phyloP scores from a whole-genome alignment of 768 basidiomycete genomes.

The Boletus vermiculosoides region DNA sequence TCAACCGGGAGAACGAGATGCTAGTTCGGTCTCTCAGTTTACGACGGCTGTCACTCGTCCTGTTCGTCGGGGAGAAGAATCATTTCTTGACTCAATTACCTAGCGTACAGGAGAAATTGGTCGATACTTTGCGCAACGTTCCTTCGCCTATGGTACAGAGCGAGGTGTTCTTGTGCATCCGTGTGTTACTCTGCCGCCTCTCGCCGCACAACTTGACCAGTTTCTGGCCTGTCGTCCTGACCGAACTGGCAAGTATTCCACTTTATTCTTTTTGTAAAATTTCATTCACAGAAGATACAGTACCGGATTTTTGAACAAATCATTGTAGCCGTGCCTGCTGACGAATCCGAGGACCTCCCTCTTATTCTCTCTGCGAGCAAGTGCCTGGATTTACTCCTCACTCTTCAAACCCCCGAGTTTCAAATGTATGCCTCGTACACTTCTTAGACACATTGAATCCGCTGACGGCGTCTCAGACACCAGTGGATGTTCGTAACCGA shows the following conservation, averaged over 20 bases:
- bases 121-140: constrained; percentile 82
- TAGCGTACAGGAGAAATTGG: constrained; percentile 94
- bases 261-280: too few relatives aligned
- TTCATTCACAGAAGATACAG: constrained; percentile 39
- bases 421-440: constrained; percentile 65
- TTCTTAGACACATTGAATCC: not conserved
- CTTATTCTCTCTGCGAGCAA: constrained; percentile 89
- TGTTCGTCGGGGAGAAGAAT: constrained; percentile 90
- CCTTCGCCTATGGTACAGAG: constrained; percentile 83
- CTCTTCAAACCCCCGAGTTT: constrained; percentile 95
- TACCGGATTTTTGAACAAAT: constrained; percentile 88
- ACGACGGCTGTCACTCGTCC: constrained; percentile 79
- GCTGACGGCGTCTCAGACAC: constrained; percentile 49
- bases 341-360: constrained; percentile 82
- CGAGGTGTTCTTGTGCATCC: constrained; percentile 92
- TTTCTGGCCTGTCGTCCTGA: constrained; percentile 94
- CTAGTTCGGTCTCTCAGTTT: constrained; percentile 81
- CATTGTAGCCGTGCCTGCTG: constrained; percentile 65
- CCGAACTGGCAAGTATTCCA: constrained; percentile 69
- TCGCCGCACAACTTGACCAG: constrained; percentile 89
- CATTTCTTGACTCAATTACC: constrained; percentile 88
- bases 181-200: constrained; percentile 87
- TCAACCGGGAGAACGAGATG: constrained; percentile 94
- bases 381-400: constrained; percentile 88
- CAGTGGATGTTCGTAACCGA: constrained; percentile 99